These are phyloP conservation scores for Usnea hakonensis DNA, from an alignment of 495 filamentous ascomycete species.

Conservation along the genomic window DNA sequence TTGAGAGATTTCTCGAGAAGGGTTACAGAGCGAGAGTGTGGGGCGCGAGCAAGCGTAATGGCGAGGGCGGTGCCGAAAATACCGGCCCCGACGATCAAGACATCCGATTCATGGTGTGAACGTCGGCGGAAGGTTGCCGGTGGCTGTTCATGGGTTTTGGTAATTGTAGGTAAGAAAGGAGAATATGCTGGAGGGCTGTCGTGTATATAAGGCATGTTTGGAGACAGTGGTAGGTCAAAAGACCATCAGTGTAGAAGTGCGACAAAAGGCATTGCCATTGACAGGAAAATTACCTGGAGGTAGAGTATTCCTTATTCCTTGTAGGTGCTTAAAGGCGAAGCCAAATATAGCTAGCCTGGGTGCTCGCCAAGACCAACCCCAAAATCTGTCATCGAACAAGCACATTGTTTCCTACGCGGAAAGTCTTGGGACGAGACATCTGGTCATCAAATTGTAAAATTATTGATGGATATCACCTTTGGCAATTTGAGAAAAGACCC, in stretches of 20 bases:
- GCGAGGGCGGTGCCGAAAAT: constrained; percentile 84
- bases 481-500: too few species aligned
- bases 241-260: not conserved
- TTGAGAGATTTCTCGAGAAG: constrained; percentile 82
- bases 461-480: too few species aligned
- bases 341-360: too few species aligned
- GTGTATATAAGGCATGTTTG: constrained; percentile 13
- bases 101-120: constrained; percentile 56
- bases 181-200: constrained; percentile 13
- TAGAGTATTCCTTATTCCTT: too few species aligned
- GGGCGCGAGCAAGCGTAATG: constrained; percentile 68
- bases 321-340: too few species aligned
- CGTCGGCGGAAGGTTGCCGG: constrained; percentile 36
- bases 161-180: constrained; percentile 5
- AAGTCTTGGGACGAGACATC: too few species aligned
- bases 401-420: too few species aligned
- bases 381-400: too few species aligned
- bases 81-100: constrained; percentile 86
- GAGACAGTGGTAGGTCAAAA: not conserved
- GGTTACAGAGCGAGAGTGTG: constrained; percentile 85
- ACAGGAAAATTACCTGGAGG: too few species aligned
- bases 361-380: too few species aligned
- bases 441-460: too few species aligned
- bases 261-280: not conserved
- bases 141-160: constrained; percentile 6